These are phyloP conservation scores for Drechslerella stenobrocha DNA, from an alignment of 2,329 filamentous ascomycete genomes.

Conservation along the genomic window DNA sequence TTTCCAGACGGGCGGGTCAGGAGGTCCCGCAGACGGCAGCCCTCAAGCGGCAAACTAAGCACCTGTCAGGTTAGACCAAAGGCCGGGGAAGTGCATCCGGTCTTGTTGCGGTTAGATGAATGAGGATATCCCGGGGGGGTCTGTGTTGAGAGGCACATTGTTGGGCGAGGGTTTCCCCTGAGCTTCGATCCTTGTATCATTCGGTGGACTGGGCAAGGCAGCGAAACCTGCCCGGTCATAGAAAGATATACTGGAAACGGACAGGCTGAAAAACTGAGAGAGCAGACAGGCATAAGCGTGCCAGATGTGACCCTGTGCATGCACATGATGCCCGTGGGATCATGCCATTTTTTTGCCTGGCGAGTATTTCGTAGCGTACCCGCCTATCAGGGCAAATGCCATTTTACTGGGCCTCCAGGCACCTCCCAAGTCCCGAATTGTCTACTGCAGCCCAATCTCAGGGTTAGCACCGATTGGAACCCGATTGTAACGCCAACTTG, in stretches of 20 bases:
- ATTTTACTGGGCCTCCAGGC: not conserved
- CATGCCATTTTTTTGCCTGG: not conserved
- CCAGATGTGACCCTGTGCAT: not conserved
- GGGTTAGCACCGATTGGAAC: too few species aligned
- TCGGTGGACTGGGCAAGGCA: not conserved
- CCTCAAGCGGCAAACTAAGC: not conserved
- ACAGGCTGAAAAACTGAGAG: not conserved
- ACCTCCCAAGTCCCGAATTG: not conserved
- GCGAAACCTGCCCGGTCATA: not conserved
- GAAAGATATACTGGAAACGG: conserved; percentile 9
- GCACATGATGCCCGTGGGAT: not conserved
- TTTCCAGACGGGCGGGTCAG: conserved; percentile 39
- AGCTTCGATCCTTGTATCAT: conserved; percentile 7
- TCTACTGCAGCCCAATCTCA: conserved; percentile 13
- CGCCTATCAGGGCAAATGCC: not conserved
- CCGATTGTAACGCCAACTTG: conserved; percentile 19
- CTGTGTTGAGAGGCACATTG: conserved; percentile 18
- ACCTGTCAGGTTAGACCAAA: conserved; percentile 20
- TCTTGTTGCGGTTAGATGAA: conserved; percentile 36
- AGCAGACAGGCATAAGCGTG: not conserved
- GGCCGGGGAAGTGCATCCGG: conserved; percentile 47
- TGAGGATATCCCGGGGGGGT: conserved; percentile 10
- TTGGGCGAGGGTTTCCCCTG: conserved; percentile 35
- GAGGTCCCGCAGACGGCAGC: conserved; percentile 28
- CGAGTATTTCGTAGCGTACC: not conserved